phyloP scores from a whole-genome alignment of 2,329 filamentous ascomycete species.

The Aspergillus unguis region DNA sequence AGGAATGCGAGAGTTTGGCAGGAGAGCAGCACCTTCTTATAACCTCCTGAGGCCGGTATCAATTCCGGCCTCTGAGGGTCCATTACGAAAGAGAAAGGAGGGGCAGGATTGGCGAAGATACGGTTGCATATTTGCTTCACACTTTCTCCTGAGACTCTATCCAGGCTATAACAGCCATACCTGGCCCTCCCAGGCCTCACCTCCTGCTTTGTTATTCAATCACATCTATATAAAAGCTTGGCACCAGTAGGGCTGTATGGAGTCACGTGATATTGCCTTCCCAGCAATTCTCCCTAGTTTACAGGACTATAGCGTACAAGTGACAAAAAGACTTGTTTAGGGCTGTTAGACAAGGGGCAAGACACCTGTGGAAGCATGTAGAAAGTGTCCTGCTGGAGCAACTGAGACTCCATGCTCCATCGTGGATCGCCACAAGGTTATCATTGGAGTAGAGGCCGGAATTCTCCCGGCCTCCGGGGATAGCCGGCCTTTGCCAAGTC shows the following conservation, averaged over 20 bases:
- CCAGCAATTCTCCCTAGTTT: background rate
- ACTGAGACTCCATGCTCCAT: background rate
- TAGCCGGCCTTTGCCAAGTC: constrained; percentile 27
- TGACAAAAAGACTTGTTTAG: background rate
- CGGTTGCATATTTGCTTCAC: background rate
- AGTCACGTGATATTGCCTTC: constrained; percentile 30
- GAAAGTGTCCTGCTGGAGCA: background rate
- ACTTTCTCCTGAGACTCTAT: background rate
- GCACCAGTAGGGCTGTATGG: constrained; percentile 23
- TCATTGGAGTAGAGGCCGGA: constrained; percentile 39
- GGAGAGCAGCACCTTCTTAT: constrained; percentile 40
- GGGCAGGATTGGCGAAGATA: constrained; percentile 11
- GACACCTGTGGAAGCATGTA: background rate
- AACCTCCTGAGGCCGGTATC: constrained; percentile 45
- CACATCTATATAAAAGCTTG: constrained; percentile 26
- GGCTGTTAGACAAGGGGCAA: background rate
- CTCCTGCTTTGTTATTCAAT: background rate
- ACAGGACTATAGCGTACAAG: constrained; percentile 10
- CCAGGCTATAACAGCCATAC: background rate
- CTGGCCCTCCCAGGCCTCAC: background rate
- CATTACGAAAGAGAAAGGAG: constrained; percentile 38
- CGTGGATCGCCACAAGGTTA: constrained; percentile 19
- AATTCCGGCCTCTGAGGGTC: constrained; percentile 43
- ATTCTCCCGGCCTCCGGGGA: constrained; percentile 41
- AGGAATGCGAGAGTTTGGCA: constrained; percentile 24